These are phyloP conservation scores for Acanthamoeba royreba DNA, from an alignment of 208 protist species.

Conservation along the genomic window DNA sequence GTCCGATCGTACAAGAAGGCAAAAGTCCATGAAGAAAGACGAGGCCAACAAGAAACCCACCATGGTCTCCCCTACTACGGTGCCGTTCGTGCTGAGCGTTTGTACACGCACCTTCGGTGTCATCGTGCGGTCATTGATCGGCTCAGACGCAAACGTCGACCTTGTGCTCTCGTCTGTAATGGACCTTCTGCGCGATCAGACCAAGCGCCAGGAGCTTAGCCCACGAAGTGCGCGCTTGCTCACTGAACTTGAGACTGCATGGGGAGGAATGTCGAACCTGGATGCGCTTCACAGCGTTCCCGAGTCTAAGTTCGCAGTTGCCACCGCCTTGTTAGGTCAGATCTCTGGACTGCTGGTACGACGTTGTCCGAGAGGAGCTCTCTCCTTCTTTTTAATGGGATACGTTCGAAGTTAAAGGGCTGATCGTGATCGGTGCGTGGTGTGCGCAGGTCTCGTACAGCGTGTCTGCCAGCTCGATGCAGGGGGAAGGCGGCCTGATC, in stretches of 20 bases:
- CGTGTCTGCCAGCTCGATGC: not conserved
- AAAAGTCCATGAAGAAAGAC: not conserved
- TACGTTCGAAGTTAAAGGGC: not conserved
- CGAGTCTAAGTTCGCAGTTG: not conserved
- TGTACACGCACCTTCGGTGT: not conserved
- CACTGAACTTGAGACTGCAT: not conserved
- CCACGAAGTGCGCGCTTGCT: not conserved
- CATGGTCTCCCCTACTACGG: not conserved
- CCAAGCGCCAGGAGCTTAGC: not conserved
- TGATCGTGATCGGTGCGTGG: too few species aligned
- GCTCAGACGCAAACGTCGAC: not conserved
- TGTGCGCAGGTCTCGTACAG: not conserved
- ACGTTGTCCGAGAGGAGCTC: too few species aligned
- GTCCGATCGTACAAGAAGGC: too few species aligned
- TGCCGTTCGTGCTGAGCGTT: constrained; percentile 17
- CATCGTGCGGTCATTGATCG: not conserved
- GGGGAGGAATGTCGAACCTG: not conserved
- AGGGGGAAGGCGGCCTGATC: not conserved
- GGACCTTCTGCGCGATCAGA: not conserved
- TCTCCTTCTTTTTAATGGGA: not conserved
- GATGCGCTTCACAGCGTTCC: not conserved
- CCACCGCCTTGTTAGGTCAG: not conserved
- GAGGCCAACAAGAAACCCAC: not conserved
- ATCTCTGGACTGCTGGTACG: constrained; percentile 1
- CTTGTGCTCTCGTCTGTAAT: not conserved